Base-by-base conservation (phyloP, 768 basidiomycete species). In the Lentinus brumalis region DNA sequence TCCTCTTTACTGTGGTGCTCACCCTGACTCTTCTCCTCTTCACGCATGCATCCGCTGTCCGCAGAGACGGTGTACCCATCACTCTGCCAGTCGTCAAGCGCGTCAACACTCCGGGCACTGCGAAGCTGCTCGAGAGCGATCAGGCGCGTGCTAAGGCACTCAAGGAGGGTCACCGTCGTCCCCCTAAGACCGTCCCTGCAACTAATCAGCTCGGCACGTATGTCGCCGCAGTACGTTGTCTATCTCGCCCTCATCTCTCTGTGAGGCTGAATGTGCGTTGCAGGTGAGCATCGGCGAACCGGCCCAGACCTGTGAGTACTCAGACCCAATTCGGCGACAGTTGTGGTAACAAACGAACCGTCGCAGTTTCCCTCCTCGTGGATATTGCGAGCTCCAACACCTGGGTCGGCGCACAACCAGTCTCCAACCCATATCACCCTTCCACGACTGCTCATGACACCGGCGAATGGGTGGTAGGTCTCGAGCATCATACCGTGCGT, bases 321-420 rank as follows among this genome's bases (percentile, higher is more conserved):
- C 9, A 9, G 1, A n/a, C 12, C 16, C 16, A 8, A 8, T 45
- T 16, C 21, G 21, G 21, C 21, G 21, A 26, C 2, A 63, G 64
- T 64, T 29, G 54, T 66, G 70, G 65, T 56, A 16, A 76, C 11
- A 15, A 5, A 2, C 31, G 12, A 8, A n/a, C 5, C 21, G 11
- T 35, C 11, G 44, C 46, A 78, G 66, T 5, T 64, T 78, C 68
- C 1, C 78, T 87, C 26, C 71, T 86, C 39, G 82, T 86, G 15
- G 84, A 86, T 55, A 86, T 83, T 1, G 81, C 72, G 65, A 78
- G 74, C 72, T 80, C 73, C 32, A 83, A 83, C 67, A 83, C 82
- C 11, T 86, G 83, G 84, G 67, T 85, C 35, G 83, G 83, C 38
- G 84, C 83, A 2, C 63, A 32, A 9, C 46, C 55, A 0, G 29